Evolutionary conservation across 1,284 basidiomycete species (phyloP).

Genomic region (Cryptococcus jaspeensis): DNA sequence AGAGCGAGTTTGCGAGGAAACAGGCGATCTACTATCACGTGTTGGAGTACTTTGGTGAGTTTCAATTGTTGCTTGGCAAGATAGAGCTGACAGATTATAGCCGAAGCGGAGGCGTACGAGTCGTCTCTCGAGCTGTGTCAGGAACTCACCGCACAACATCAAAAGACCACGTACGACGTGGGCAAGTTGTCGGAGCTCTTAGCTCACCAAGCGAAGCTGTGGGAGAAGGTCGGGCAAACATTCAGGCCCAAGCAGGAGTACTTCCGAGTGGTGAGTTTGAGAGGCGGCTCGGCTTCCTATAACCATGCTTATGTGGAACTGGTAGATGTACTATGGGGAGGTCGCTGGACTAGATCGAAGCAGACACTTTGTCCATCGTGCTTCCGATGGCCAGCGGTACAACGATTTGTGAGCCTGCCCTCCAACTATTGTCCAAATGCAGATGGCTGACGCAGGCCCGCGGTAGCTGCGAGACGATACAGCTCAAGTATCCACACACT

Average conservation of each 20-base stretch:
- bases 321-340: slow-evolving; percentile 42
- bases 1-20: slow-evolving; percentile 91
- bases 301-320: background rate
- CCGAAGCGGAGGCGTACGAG: slow-evolving; percentile 95
- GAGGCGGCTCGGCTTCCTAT: background rate
- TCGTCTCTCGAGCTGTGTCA: slow-evolving; percentile 89
- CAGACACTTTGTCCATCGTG: slow-evolving; percentile 49
- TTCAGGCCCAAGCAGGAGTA: slow-evolving; percentile 85
- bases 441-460: slow-evolving; percentile 56
- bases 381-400: slow-evolving; percentile 42
- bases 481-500: slow-evolving; percentile 86
- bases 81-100: slow-evolving; percentile 50
- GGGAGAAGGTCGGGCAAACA: slow-evolving; percentile 78
- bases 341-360: slow-evolving; percentile 42
- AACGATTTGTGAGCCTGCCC: slow-evolving; percentile 36
- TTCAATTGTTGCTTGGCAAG: background rate
- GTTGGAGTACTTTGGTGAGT: slow-evolving; percentile 76
- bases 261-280: slow-evolving; percentile 72
- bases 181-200: slow-evolving; percentile 78
- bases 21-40: slow-evolving; percentile 84
- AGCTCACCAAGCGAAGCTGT: slow-evolving; percentile 74
- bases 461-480: slow-evolving; percentile 82
- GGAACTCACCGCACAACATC: slow-evolving; percentile 80
- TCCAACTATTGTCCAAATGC: no score
- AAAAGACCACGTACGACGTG: slow-evolving; percentile 84